Evolutionary conservation across 1,284 basidiomycete species (phyloP), one percentile per base, ranked within the genome.

Genomic region (Tilletia indica): DNA sequence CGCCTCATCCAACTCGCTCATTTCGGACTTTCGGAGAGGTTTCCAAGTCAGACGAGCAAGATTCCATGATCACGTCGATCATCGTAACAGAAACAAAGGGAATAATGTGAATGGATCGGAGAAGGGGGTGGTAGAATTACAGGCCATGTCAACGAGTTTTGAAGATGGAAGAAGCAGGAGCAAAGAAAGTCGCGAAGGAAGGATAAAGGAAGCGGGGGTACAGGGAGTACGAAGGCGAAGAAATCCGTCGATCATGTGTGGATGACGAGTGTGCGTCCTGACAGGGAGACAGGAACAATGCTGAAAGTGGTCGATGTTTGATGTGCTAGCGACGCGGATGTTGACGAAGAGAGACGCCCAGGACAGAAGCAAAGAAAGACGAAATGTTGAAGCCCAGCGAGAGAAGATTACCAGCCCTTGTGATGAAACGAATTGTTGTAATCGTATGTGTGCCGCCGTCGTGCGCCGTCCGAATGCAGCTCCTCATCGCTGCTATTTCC

Each of bases 391-490:
- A 45, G 42, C 9, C 9, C 6, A 8, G 42, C 42, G 19, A 21
- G 48, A 68, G 16, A 48, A 38, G 25, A 54, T 69, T 66, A 81
- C 80, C 80, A 81, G 14, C 80, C 80, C 73, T 80, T 81, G 76
- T 81, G 80, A 49, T 81, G 80, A 72, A 81, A 81, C 66, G 77
- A 78, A 64, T 75, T 38, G 61, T 64, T 75, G 72, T 76, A 74
- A 31, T 81, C 78, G n/a, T 81, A 78, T 6, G 73, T 71, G 49
- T 76, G 74, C 4, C 74, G 73, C 63, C 75, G 76, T 6, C 73
- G 73, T 47, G 74, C 73, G 63, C 36, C 6, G 5, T 45, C 16
- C 36, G 39, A 6, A 42, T 68, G 14, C 47, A 42, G 34, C 38
- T 71, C 45, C 66, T 48, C 25, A 45, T 38, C 39, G 70, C 56